Evolutionary conservation across 139 green algal species (phyloP).

Genomic region (Chlorella vulgaris): DNA sequence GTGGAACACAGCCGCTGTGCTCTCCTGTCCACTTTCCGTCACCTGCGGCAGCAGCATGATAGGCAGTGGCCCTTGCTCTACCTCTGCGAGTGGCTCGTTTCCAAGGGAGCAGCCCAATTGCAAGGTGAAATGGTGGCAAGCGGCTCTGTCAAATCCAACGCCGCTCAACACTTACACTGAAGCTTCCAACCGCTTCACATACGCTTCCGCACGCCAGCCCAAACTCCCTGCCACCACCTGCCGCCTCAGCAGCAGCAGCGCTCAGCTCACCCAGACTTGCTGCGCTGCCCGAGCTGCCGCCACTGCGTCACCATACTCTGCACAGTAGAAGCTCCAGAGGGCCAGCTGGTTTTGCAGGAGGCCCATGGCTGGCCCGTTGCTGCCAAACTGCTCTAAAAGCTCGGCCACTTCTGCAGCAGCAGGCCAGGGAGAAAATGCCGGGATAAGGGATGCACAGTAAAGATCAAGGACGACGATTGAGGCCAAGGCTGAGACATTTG

Average conservation of each 20-base stretch:
- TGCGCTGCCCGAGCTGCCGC: not conserved
- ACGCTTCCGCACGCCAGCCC: no score
- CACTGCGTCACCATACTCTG: not conserved
- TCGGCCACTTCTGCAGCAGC: not conserved
- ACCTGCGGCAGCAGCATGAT: not conserved
- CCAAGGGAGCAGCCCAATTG: no score
- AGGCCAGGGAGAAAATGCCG: not conserved
- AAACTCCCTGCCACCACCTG: no score
- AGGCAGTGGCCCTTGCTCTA: no score
- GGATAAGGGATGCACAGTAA: not conserved
- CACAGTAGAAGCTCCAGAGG: constrained; percentile 7
- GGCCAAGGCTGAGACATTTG: no score
- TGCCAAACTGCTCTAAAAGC: not conserved
- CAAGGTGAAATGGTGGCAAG: no score
- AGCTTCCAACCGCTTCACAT: no score
- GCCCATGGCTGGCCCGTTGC: not conserved
- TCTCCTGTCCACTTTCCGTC: not conserved
- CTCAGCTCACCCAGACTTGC: constrained; percentile 6
- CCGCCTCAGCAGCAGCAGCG: no score
- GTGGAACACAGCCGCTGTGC: constrained; percentile 7
- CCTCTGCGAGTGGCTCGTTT: no score
- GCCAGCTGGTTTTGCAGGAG: constrained; percentile 15
- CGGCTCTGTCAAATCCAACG: no score
- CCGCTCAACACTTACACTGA: no score
- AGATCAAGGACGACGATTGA: no score